Conservation (phyloP, 2,329 filamentous ascomycete species). For the Cordyceps cateniannulata region DNA sequence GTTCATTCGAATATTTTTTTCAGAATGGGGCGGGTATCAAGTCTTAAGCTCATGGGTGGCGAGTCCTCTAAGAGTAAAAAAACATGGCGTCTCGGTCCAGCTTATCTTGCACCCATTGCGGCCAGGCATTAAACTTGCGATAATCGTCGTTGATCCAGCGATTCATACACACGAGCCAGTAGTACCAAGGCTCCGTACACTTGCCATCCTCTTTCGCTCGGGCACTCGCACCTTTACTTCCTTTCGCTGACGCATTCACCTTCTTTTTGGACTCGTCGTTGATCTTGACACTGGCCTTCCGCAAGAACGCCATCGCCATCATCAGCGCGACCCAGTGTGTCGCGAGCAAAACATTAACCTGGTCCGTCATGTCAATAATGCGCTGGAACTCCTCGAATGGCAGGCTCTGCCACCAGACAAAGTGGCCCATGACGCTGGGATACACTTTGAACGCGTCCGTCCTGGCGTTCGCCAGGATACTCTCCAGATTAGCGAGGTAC, state of each 20-base stretch:
- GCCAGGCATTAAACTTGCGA: background rate
- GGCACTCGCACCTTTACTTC: background rate
- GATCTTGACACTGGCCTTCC: background rate
- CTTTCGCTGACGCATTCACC: too few species aligned
- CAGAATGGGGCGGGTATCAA: too few species aligned
- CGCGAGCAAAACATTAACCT: background rate
- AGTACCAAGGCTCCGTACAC: conserved; percentile 2
- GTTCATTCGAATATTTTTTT: too few species aligned
- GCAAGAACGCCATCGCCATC: conserved; percentile 3
- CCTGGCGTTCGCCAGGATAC: background rate
- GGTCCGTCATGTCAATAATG: background rate
- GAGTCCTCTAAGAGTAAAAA: background rate
- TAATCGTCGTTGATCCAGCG: background rate
- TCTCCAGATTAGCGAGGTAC: background rate
- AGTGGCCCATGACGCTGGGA: background rate
- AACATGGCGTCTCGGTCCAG: background rate
- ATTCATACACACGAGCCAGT: conserved; percentile 7
- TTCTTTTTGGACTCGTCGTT: background rate
- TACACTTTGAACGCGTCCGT: conserved; percentile 2
- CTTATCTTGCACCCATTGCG: conserved; percentile 7
- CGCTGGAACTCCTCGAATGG: background rate
- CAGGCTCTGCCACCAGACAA: background rate
- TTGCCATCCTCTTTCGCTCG: background rate
- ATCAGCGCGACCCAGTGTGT: conserved; percentile 6
- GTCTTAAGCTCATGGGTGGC: too few species aligned